Conservation (phyloP, 208 protist genomes). For the Crithidia sp. region DNA sequence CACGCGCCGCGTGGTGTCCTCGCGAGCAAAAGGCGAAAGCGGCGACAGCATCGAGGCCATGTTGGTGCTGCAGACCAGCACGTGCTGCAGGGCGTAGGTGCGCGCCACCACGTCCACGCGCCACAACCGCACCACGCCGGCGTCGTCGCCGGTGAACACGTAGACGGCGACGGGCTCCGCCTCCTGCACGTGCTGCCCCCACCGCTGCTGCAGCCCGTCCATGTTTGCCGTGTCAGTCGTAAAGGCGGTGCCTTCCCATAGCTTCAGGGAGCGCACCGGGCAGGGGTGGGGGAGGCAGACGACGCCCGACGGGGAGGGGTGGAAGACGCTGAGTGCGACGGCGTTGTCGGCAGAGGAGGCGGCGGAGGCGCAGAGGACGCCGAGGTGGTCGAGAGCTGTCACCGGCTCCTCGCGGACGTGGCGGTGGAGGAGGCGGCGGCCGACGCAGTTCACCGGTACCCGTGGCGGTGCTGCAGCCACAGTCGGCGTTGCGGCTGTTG, state of each 20-base stretch:
- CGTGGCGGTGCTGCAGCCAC: background rate
- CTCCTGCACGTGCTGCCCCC: constrained; percentile 13
- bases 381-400: constrained; percentile 46
- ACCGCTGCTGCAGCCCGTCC: constrained; percentile 22
- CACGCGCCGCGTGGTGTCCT: constrained; percentile 33
- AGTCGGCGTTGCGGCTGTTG: background rate
- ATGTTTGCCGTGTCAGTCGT: background rate
- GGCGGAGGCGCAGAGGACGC: constrained; percentile 57
- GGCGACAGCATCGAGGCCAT: constrained; percentile 40
- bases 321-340: constrained; percentile 72
- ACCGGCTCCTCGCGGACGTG: constrained; percentile 64
- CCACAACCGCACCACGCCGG: constrained; percentile 70
- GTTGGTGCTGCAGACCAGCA: constrained; percentile 56
- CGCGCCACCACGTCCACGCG: constrained; percentile 59
- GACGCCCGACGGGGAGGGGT: constrained; percentile 48
- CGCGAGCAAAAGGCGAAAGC: constrained; percentile 44
- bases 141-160: constrained; percentile 68
- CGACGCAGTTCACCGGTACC: constrained; percentile 48
- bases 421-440: constrained; percentile 59
- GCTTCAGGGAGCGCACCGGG: constrained; percentile 47
- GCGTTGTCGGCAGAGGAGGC: constrained; percentile 34
- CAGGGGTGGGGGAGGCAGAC: constrained; percentile 52
- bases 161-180: constrained; percentile 69
- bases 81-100: constrained; percentile 49
- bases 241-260: constrained; percentile 75